A percentile compares a stretch with the other conserved stretches of the same genome.
These are phyloP conservation scores for Euphorbia peplus DNA, from an alignment of 345 rosid genomes.

Conservation along the genomic window DNA sequence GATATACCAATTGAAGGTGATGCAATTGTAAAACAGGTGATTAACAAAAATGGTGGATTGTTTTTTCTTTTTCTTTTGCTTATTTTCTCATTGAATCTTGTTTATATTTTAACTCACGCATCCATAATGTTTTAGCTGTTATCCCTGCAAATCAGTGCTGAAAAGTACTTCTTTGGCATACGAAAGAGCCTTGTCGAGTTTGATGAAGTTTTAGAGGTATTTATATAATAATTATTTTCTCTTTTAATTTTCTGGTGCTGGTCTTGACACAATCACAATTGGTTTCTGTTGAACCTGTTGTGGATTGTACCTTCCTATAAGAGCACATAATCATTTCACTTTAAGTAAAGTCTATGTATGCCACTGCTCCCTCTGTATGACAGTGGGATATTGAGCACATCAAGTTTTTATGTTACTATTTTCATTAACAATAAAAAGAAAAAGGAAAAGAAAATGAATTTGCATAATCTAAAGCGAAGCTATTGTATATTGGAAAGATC, in stretches of 20 bases:
- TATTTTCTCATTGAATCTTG: background rate
- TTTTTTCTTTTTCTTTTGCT: background rate
- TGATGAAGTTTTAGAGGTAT: slow-evolving; percentile 95
- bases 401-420: background rate
- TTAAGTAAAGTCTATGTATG: background rate
- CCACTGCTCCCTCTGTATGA: background rate
- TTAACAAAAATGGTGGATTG: slow-evolving; percentile 7
- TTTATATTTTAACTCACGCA: slow-evolving; percentile 23
- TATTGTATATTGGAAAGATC: background rate
- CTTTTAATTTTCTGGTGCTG: slow-evolving; percentile 5
- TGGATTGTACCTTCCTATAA: background rate
- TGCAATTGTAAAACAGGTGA: slow-evolving; percentile 82
- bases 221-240: slow-evolving; percentile 6
- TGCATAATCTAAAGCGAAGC: background rate
- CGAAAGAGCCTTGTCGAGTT: slow-evolving; percentile 95
- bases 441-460: background rate
- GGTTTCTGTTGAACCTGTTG: background rate
- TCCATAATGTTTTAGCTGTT: slow-evolving; percentile 57
- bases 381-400: background rate
- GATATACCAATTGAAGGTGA: slow-evolving; percentile 87
- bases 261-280: background rate
- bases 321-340: background rate
- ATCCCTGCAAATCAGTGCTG: slow-evolving; percentile 80
- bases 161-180: slow-evolving; percentile 85
- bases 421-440: no score